Base-by-base conservation (phyloP, 371 early-diverging fungal species). In the Apophysomyces variabilis region DNA sequence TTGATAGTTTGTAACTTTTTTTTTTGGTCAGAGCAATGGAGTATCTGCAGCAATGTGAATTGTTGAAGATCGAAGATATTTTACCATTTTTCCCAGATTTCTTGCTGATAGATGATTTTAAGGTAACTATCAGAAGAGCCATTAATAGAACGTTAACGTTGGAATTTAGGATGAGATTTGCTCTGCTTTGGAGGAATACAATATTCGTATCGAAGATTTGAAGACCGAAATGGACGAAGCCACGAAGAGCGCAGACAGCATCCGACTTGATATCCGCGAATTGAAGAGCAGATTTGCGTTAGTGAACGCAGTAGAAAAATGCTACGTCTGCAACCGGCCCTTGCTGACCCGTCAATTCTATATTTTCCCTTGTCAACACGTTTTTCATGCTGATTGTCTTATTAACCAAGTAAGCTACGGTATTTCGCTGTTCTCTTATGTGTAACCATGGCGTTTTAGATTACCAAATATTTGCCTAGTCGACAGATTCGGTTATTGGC, bases 31-130 rank as follows among this genome's bases (percentile, higher is more conserved):
- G 92, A 4, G 97, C 95, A 5, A 93, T 97, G 85, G 85, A 88
- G 21, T 89, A 94, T 67, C 73, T 95, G 39, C 87, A 89, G 64
- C 78, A 90, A 54, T 89, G 91, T 41, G 92, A 93, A 47, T 77
- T 96, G 12, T 77, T 98, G 41, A 93, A 93, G 66, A 93, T 98
- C 60, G 96, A 97, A 72, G 97, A 99, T 70, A 90, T 99, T 32
- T 73, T 99, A 36, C 97, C 96, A 1, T 95, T 92, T 74, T 97
- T 98, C 72, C 97, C 97, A 0, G 97, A 97, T 65, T 96, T 95
- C 78, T 92, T 93, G 0, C 79, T 90, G 0, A 98, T 98, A 69
- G 95, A 96, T 68, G 95, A 96, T 64, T 96, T 98, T 73, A 97
- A 97, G 81, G 87, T 82, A 56, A 26, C 47, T 36, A 4, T 4